Evolutionary conservation across 148 eudicot genomes (phyloP).

Genomic region (Rhododendron ferrugineum): DNA sequence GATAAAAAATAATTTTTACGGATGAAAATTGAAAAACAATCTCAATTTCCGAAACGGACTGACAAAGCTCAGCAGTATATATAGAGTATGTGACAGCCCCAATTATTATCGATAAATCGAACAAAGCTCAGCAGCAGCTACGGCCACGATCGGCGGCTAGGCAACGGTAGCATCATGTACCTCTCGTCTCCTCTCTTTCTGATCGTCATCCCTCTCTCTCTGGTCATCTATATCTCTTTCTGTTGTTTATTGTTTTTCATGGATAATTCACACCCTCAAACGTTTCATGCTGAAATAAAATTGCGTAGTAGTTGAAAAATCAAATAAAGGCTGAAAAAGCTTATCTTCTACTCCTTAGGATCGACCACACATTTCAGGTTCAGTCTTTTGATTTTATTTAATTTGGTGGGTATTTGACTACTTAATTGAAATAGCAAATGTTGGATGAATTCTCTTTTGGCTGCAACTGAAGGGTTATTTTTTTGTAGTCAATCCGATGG

Average conservation of each 20-base stretch:
- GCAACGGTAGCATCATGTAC: background rate
- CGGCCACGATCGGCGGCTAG: background rate
- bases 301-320: background rate
- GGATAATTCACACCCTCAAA: background rate
- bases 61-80: too few species aligned
- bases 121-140: background rate
- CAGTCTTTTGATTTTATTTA: background rate
- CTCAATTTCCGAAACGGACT: too few species aligned
- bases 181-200: background rate
- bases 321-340: background rate
- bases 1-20: too few species aligned
- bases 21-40: too few species aligned
- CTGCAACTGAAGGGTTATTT: background rate
- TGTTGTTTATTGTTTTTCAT: background rate
- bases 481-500: slow-evolving; percentile 11
- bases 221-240: background rate
- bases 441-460: background rate
- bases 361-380: background rate
- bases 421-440: background rate
- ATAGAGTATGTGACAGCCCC: background rate
- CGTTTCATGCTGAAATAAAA: background rate
- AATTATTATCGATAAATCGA: background rate
- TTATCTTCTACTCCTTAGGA: background rate
- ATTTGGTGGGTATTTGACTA: background rate
- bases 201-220: background rate